phyloP scores from a whole-genome alignment of 495 filamentous ascomycete species.

The Margaritispora aquatica region DNA sequence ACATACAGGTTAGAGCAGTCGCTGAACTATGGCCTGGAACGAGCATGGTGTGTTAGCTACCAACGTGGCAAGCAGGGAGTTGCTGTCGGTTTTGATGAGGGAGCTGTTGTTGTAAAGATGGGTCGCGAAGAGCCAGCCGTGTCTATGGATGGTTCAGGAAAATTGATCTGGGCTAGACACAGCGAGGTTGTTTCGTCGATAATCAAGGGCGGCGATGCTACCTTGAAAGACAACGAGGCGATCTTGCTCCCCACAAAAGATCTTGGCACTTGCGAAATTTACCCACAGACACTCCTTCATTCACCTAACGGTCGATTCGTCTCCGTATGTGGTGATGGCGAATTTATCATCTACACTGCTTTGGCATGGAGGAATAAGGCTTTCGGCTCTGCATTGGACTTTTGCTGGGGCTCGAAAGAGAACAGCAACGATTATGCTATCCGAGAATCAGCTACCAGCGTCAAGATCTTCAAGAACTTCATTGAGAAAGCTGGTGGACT shows the following conservation, averaged over 20 bases:
- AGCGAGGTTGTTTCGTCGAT: constrained; percentile 90
- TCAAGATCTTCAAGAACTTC: constrained; percentile 97
- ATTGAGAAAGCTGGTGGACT: constrained; percentile 84
- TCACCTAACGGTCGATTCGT: constrained; percentile 98
- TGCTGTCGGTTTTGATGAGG: constrained; percentile 96
- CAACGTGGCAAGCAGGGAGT: constrained; percentile 91
- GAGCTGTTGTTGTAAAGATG: constrained; percentile 95
- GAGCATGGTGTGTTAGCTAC: constrained; percentile 96
- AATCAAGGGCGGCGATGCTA: constrained; percentile 84
- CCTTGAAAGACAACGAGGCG: constrained; percentile 80
- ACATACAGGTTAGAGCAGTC: constrained; percentile 95
- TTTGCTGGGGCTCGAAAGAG: constrained; percentile 95
- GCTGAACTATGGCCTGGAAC: constrained; percentile 87
- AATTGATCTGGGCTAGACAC: constrained; percentile 91
- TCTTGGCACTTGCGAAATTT: constrained; percentile 90
- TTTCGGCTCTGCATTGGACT: constrained; percentile 91
- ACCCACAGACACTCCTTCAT: constrained; percentile 88
- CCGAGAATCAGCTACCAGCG: constrained; percentile 83
- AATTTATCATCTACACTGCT: constrained; percentile 98
- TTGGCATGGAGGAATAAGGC: constrained; percentile 97
- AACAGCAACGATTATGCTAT: constrained; percentile 99
- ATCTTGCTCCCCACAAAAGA: constrained; percentile 88
- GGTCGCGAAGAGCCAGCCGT: constrained; percentile 95
- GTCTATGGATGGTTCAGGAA: constrained; percentile 92
- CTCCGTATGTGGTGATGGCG: constrained; percentile 92